Base-by-base conservation (phyloP, 768 basidiomycete species). In the Kwoniella mangroviensis region DNA sequence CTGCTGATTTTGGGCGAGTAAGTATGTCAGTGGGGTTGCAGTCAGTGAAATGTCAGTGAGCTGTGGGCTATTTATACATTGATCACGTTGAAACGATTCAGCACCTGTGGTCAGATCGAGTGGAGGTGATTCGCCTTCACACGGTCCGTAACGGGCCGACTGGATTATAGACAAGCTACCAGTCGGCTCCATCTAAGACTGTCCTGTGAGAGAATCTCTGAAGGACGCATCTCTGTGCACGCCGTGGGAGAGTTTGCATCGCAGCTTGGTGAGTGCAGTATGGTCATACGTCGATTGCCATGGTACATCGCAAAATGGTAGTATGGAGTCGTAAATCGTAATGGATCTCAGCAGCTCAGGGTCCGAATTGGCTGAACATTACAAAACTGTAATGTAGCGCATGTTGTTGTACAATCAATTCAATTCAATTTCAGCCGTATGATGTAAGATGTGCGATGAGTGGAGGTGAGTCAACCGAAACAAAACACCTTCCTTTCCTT, bases 81-180 rank as follows among this genome's bases (percentile, higher is more conserved):
- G 58, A 60, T 19, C 13, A 43, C 26, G 11, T 43, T 15, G 10
- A 11, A 1, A 42, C 42, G 7, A 9, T 7, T 15, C 19, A 10
- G 21, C 13, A 19, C 40, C 12, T 62, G 45, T 42, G 42, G 41
- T 49, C n/a, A 10, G 42, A 15, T 11, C 9, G n/a, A 62, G 60
- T 62, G 60, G 45, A 62, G 42, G 56, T 58, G 21, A 54, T 15
- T 15, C 13, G 10, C 34, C 21, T 51, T 19, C 3, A 45, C n/a
- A 41, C 64, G 64, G 64, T 56, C 64, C 64, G 64, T 65, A 22
- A 57, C 64, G 64, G 64, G 13, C 64, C 64, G 64, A 55, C 56
- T 49, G 15, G 6, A 58, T 4, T 3, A 24, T 54, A 34, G 53
- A 49, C 45, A 15, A 19, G 45, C 12, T 49, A 49, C 45, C 4